These are phyloP conservation scores for Lactifluus hygrophoroides DNA, from an alignment of 768 basidiomycete species.

Conservation along the genomic window DNA sequence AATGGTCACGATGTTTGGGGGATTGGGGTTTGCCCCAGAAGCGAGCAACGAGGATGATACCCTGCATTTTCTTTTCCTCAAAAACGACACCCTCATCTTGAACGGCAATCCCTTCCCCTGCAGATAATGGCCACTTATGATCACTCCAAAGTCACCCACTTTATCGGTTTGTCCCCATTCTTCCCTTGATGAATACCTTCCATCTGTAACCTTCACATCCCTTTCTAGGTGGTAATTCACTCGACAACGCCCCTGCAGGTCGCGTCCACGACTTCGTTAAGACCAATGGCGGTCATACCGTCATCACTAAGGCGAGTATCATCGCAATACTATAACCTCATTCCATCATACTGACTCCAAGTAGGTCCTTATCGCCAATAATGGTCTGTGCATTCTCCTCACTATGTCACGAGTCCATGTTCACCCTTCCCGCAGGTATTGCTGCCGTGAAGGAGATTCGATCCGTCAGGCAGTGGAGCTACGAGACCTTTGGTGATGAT, in stretches of 20 bases:
- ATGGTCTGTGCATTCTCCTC: conserved; percentile 45
- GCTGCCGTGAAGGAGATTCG: conserved; percentile 99
- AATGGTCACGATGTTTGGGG: conserved; percentile 16
- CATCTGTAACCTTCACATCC: conserved; percentile 17
- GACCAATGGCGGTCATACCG: conserved; percentile 88
- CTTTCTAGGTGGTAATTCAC: conserved; percentile 75
- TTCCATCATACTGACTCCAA: not conserved
- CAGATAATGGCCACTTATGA: conserved; percentile 35
- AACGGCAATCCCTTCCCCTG: not conserved
- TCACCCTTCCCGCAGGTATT: conserved; percentile 54
- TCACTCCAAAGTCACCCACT: conserved; percentile 53
- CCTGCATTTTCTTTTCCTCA: not conserved
- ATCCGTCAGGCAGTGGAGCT: conserved; percentile 98
- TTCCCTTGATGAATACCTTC: conserved; percentile 13
- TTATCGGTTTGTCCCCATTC: conserved; percentile 40
- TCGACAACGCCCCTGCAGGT: conserved; percentile 75
- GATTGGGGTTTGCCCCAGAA: conserved; percentile 20
- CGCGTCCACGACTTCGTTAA: conserved; percentile 88
- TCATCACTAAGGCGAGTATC: conserved; percentile 84
- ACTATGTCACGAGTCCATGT: not conserved
- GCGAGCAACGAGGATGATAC: conserved; percentile 6
- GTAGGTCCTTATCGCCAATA: conserved; percentile 98
- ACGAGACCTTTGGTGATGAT: conserved; percentile 96
- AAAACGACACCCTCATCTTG: conserved; percentile 5
- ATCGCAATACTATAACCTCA: not conserved